These are phyloP conservation scores for Mortierella claussenii DNA, from an alignment of 192 early-diverging fungal species.

Conservation along the genomic window DNA sequence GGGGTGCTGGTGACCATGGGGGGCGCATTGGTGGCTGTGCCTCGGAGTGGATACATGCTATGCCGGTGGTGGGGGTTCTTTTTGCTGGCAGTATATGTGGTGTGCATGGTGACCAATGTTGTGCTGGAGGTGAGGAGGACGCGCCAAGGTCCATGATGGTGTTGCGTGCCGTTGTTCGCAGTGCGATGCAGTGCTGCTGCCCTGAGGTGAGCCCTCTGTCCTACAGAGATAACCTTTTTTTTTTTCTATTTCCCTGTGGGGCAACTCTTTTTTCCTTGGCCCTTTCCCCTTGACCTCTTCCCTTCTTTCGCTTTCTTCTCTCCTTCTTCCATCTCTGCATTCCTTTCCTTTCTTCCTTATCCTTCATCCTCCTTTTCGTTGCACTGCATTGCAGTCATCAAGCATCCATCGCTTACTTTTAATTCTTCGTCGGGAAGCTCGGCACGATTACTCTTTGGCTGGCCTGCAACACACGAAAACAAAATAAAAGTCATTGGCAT, in stretches of 20 bases:
- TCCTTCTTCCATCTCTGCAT: not conserved
- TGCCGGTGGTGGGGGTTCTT: constrained; percentile 65
- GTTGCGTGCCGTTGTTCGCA: too few relatives aligned
- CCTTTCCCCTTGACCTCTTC: not conserved
- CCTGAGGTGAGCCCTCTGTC: too few relatives aligned
- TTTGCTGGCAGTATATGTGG: constrained; percentile 66
- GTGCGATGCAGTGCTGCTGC: too few relatives aligned
- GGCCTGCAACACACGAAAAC: too few relatives aligned
- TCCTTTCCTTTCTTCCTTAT: not conserved
- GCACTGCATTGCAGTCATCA: not conserved
- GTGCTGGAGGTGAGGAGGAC: constrained; percentile 57
- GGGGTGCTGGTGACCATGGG: constrained; percentile 69
- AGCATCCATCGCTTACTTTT: not conserved
- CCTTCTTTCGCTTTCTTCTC: constrained; percentile 2
- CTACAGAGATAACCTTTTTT: not conserved
- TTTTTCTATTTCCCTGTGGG: not conserved
- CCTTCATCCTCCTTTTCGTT: not conserved
- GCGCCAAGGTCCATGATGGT: not conserved
- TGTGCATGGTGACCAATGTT: constrained; percentile 73
- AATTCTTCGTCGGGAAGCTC: not conserved
- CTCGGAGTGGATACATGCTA: constrained; percentile 70
- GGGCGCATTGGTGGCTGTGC: constrained; percentile 68
- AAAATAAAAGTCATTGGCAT: too few relatives aligned
- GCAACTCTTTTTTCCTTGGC: not conserved
- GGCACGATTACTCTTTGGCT: too few relatives aligned